Evolutionary conservation across 2,329 filamentous ascomycete genomes (phyloP), one percentile per base, ranked within the genome.

Genomic region (Decorospora gaudefroyi): DNA sequence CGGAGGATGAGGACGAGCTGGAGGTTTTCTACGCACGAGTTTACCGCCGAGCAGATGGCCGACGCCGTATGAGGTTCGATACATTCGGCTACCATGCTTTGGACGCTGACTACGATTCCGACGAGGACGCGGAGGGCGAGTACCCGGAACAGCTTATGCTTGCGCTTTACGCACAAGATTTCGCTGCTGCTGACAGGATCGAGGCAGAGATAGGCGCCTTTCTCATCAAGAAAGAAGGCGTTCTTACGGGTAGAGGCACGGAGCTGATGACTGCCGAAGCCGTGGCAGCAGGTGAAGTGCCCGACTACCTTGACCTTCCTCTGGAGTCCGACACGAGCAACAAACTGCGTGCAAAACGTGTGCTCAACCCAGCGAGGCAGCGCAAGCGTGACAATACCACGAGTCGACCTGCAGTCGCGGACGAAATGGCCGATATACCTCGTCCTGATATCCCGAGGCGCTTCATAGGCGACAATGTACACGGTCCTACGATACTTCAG

Each of bases 391-490:
- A 37, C 8, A 42, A 28, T 16, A 27, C 32, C 6, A 42, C 35
- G 38, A 26, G 46, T 37, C 17, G 32, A 17, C 49, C 36, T 22
- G 19, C 30, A 11, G 32, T n/a, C n/a, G n/a, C n/a, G n/a, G n/a
- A n/a, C n/a, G n/a, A 13, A 21, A 15, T 22, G 17, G 16, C 7
- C 18, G n/a, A 11, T 31, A 18, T 3, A 40, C 19, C 10, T 12
- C 17, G 6, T 16, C 23, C 26, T 31, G 38, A 19, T 54, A 38
- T 18, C 39, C 11, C 6, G 60, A 54, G 53, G 44, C 46, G 21
- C 31, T 40, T 6, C 45, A 61, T 18, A 49, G 37, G 52, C n/a
- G n/a, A n/a, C n/a, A n/a, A n/a, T n/a, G n/a, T n/a, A n/a, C n/a
- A n/a, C n/a, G n/a, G n/a, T n/a, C n/a, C n/a, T n/a, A n/a, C n/a